phyloP scores from a whole-genome alignment of 495 filamentous ascomycete genomes.

The Penicillium macrosclerotiorum region DNA sequence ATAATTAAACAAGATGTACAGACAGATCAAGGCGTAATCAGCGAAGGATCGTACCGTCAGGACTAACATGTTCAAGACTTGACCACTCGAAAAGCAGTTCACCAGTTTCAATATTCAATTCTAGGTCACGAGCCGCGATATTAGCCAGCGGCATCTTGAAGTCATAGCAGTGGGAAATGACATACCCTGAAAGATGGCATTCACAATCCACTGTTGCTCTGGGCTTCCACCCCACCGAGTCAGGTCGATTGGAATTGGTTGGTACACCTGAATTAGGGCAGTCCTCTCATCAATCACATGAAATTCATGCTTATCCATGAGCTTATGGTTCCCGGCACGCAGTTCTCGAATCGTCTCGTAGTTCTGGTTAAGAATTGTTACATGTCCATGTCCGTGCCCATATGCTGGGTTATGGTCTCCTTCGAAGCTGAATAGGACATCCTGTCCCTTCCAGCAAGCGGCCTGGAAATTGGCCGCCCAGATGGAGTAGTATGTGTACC shows the following conservation, averaged over 20 bases:
- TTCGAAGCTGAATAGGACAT: conserved; percentile 53
- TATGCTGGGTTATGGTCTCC: conserved; percentile 54
- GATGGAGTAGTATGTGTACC: conserved; percentile 53
- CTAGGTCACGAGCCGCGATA: too few species aligned
- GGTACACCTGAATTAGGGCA: conserved; percentile 41
- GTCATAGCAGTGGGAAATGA: not conserved
- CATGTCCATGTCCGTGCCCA: conserved; percentile 53
- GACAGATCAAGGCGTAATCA: too few species aligned
- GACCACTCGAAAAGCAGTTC: conserved; percentile 43
- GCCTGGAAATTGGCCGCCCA: conserved; percentile 50
- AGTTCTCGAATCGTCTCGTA: conserved; percentile 55
- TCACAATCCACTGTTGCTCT: conserved; percentile 43
- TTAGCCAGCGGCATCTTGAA: too few species aligned
- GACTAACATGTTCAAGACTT: conserved; percentile 40
- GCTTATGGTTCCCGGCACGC: conserved; percentile 50
- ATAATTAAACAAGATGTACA: not conserved
- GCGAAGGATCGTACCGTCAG: conserved; percentile 45
- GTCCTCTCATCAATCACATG: conserved; percentile 44
- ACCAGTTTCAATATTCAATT: conserved; percentile 39
- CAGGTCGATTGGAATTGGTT: conserved; percentile 35
- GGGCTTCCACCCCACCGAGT: conserved; percentile 33
- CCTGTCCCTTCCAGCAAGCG: conserved; percentile 49
- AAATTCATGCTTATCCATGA: conserved; percentile 55
- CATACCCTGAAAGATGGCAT: conserved; percentile 42
- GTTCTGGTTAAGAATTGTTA: conserved; percentile 49